Evolutionary conservation across 257 asterid species (phyloP).

Genomic region (Osmanthus fragrans): DNA sequence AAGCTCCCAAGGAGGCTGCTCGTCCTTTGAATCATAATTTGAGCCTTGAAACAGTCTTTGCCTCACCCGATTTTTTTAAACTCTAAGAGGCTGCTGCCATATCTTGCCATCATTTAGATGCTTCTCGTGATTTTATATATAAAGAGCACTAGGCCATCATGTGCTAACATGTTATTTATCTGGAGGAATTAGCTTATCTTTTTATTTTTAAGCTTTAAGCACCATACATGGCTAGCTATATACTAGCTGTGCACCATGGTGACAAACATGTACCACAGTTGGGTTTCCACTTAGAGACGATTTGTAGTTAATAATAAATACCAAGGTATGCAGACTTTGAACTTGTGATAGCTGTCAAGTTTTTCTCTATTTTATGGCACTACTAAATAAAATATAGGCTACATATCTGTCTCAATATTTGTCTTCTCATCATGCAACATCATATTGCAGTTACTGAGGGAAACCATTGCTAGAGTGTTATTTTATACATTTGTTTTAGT

Average conservation of each 20-base stretch:
- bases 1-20: neutral
- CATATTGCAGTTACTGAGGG: neutral
- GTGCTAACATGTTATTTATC: neutral
- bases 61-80: neutral
- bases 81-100: neutral
- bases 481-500: neutral
- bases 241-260: neutral
- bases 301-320: neutral
- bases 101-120: neutral
- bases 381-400: neutral
- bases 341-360: neutral
- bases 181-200: neutral
- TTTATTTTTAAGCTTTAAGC: neutral
- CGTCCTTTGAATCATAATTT: neutral
- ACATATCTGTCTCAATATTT: neutral
- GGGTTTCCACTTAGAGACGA: neutral
- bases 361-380: neutral
- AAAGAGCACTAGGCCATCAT: neutral
- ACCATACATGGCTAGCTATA: neutral
- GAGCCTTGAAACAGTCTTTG: neutral
- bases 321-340: neutral
- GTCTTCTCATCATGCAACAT: neutral
- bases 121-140: neutral
- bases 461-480: neutral
- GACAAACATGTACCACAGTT: neutral